Evolutionary conservation across 2,329 filamentous ascomycete species (phyloP).

Genomic region (Neonectria neomacrospora): DNA sequence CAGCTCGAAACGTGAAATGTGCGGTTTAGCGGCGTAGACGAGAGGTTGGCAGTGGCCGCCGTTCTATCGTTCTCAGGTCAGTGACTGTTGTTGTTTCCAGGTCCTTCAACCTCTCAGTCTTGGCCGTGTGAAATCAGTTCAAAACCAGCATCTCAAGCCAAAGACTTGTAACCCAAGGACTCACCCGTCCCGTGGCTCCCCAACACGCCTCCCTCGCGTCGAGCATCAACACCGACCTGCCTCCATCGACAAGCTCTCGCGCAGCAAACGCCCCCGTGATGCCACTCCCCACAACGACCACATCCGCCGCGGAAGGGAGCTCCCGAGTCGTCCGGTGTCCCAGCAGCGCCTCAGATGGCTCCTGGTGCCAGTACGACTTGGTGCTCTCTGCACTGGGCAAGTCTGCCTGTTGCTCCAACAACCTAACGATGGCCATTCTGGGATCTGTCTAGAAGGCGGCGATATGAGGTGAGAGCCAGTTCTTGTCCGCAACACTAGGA

Average conservation of each 20-base stretch:
- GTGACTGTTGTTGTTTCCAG: background rate
- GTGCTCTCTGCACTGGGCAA: slow-evolving; percentile 72
- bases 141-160: background rate
- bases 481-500: background rate
- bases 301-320: slow-evolving; percentile 71
- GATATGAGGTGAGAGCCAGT: background rate
- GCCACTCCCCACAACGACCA: slow-evolving; percentile 79
- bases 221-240: slow-evolving; percentile 73
- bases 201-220: slow-evolving; percentile 84
- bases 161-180: slow-evolving; percentile 44
- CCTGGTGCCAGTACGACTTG: slow-evolving; percentile 77
- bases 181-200: slow-evolving; percentile 83
- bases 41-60: slow-evolving; percentile 81
- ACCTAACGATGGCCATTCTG: slow-evolving; percentile 47
- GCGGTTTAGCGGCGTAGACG: slow-evolving; percentile 68
- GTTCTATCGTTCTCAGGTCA: slow-evolving; percentile 57
- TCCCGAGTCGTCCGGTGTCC: slow-evolving; percentile 74
- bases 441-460: background rate
- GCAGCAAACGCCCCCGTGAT: slow-evolving; percentile 81
- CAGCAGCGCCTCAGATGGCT: slow-evolving; percentile 71
- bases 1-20: slow-evolving; percentile 77
- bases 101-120: background rate
- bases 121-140: background rate
- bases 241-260: slow-evolving; percentile 65
- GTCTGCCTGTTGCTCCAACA: slow-evolving; percentile 56